Percentiles rank a stretch among this genome's conserved stretches.
Conservation (phyloP, 2,329 filamentous ascomycete genomes). For the Calonectria leucothoes region DNA sequence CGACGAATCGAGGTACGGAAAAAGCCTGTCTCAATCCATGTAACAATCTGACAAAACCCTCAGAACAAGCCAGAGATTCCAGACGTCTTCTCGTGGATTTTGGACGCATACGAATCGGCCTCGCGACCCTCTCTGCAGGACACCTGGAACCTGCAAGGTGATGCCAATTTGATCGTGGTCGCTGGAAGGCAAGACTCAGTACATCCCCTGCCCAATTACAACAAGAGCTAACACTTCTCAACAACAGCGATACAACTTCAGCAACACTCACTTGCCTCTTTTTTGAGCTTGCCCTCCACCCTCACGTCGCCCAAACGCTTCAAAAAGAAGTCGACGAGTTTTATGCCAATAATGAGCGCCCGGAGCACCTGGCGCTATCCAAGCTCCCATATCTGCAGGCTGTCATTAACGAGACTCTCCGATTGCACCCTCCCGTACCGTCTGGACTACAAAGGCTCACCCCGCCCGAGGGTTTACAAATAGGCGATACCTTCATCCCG, state of each 20-base stretch:
- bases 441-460: slow-evolving; percentile 47
- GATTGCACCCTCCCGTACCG: slow-evolving; percentile 49
- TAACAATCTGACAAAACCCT: background rate
- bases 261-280: slow-evolving; percentile 46
- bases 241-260: slow-evolving; percentile 48
- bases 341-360: slow-evolving; percentile 44
- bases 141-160: background rate
- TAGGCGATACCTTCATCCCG: slow-evolving; percentile 49
- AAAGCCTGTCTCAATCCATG: no score
- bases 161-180: slow-evolving; percentile 18
- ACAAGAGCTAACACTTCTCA: background rate
- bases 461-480: slow-evolving; percentile 48
- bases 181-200: slow-evolving; percentile 7
- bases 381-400: slow-evolving; percentile 37
- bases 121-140: background rate
- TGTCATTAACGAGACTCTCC: slow-evolving; percentile 51
- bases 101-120: background rate
- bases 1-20: background rate
- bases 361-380: slow-evolving; percentile 24
- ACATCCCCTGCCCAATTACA: no score
- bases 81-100: slow-evolving; percentile 6
- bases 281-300: slow-evolving; percentile 42
- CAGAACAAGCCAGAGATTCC: slow-evolving; percentile 3
- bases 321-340: background rate
- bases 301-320: slow-evolving; percentile 14